Evolutionary conservation across 139 green algal species (phyloP).

Genomic region (Eudorina sp.): DNA sequence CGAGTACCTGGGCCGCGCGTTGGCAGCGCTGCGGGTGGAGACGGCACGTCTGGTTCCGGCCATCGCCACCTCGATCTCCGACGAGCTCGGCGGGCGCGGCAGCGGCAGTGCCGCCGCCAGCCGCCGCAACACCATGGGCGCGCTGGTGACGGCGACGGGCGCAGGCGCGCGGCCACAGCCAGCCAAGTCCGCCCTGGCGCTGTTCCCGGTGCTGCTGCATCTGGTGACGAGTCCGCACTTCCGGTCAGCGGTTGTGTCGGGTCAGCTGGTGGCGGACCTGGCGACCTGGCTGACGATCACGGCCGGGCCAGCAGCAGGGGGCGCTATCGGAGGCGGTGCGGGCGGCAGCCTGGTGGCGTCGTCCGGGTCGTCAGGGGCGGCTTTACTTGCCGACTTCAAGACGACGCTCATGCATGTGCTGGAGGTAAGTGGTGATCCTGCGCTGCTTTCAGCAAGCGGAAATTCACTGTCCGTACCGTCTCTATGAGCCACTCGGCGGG

Average conservation of each 20-base stretch:
- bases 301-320: slow-evolving; percentile 28
- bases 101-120: neutral
- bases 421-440: slow-evolving; percentile 60
- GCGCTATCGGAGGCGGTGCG: neutral
- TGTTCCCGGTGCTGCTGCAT: slow-evolving; percentile 73
- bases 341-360: neutral
- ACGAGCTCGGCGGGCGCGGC: slow-evolving; percentile 51
- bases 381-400: slow-evolving; percentile 70
- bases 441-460: too few relatives aligned
- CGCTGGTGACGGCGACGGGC: slow-evolving; percentile 46
- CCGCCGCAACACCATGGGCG: slow-evolving; percentile 7
- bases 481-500: too few relatives aligned
- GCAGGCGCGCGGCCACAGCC: slow-evolving; percentile 23
- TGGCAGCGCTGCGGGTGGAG: slow-evolving; percentile 65
- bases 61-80: slow-evolving; percentile 54
- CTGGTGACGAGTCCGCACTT: slow-evolving; percentile 76
- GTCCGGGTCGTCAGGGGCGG: neutral
- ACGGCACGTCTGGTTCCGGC: slow-evolving; percentile 64
- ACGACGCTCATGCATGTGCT: slow-evolving; percentile 77
- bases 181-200: slow-evolving; percentile 52
- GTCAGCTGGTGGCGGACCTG: slow-evolving; percentile 68
- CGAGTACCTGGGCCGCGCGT: slow-evolving; percentile 68
- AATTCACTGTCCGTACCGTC: too few relatives aligned
- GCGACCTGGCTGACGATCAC: slow-evolving; percentile 62
- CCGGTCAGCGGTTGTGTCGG: slow-evolving; percentile 61